Base-by-base conservation (phyloP, 805 yeast genomes). In the Martiniozyma abietophila region DNA sequence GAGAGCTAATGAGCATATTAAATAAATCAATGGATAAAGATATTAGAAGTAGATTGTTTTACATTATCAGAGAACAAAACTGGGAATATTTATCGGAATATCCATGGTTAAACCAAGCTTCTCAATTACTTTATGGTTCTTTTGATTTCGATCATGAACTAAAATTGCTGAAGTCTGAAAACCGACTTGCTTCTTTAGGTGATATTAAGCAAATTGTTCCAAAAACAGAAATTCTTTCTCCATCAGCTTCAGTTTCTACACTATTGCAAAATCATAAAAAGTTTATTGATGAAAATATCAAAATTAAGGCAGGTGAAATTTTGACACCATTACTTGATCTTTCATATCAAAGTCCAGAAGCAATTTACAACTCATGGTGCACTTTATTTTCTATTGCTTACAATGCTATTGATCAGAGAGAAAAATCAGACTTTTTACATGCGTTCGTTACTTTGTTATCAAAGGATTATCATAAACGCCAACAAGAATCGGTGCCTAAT, bases 1-100 rank as follows among this genome's bases (percentile, higher is more conserved):
- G 74, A 38, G 77, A 75, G 44, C 69, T 94, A 42, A 81, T 92
- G 92, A 54, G 69, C 0, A 82, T 92, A 36, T 60, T 92, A 49
- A 78, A 79, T 53, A 70, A 70, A 28, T 81, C 94, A 44, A 61
- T 92, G 41, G 96, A 88, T 41, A 69, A 65, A 32, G 86, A 82
- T 44, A 67, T 86, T 17, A 71, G 73, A 45, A 85, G 83, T 53
- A 67, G 98, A 38, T 62, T 92, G 23, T 76, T 79, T 43, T 94
- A 94, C 47, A 79, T 89, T 7, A 71, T 94, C n/a, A 65, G 89
- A 25, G 97, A 92, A 48, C 99, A 92, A 54, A 89, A 85, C 49
- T 92, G 99, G 99, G 99, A 92, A 52, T 80, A 73, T 44, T 62
- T 92, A 25, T 88, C 94, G 1, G 98, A 92, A 45, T 82, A 81